These are phyloP conservation scores for Boletus sp. DNA, from an alignment of 768 basidiomycete species.

Conservation along the genomic window DNA sequence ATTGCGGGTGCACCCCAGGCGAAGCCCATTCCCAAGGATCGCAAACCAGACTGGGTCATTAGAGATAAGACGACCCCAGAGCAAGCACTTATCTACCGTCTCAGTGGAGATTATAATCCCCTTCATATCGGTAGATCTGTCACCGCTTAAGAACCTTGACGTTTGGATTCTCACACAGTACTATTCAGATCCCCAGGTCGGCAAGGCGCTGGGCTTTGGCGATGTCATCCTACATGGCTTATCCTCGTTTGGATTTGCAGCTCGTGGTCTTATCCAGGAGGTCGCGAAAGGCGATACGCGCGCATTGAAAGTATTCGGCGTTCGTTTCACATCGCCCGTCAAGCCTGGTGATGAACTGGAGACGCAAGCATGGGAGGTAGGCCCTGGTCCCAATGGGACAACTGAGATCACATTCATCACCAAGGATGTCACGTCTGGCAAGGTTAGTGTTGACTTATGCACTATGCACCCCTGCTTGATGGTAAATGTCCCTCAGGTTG, in stretches of 20 bases:
- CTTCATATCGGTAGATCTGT: slow-evolving; percentile 60
- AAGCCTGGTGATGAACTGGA: slow-evolving; percentile 80
- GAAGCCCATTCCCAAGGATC: slow-evolving; percentile 59
- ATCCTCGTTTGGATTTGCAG: slow-evolving; percentile 78
- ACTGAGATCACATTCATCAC: slow-evolving; percentile 61
- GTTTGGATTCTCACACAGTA: neutral
- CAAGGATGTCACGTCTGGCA: slow-evolving; percentile 57
- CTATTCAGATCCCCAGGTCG: slow-evolving; percentile 64
- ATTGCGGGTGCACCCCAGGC: slow-evolving; percentile 61
- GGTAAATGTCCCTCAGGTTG: slow-evolving; percentile 34
- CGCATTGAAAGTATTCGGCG: slow-evolving; percentile 66
- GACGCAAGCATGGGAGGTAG: slow-evolving; percentile 78
- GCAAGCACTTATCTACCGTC: slow-evolving; percentile 69
- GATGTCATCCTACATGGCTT: slow-evolving; percentile 86
- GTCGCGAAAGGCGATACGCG: slow-evolving; percentile 60
- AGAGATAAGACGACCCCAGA: slow-evolving; percentile 61
- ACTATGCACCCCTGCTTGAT: neutral
- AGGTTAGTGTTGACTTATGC: slow-evolving; percentile 37
- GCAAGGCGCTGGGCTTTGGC: slow-evolving; percentile 73
- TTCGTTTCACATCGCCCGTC: slow-evolving; percentile 80
- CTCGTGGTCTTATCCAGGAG: slow-evolving; percentile 66
- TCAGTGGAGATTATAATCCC: slow-evolving; percentile 79
- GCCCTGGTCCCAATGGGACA: slow-evolving; percentile 57
- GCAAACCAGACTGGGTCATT: slow-evolving; percentile 59
- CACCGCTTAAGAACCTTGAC: neutral